These are phyloP conservation scores for Leccinellum albellum DNA, from an alignment of 768 basidiomycete genomes.

Conservation along the genomic window DNA sequence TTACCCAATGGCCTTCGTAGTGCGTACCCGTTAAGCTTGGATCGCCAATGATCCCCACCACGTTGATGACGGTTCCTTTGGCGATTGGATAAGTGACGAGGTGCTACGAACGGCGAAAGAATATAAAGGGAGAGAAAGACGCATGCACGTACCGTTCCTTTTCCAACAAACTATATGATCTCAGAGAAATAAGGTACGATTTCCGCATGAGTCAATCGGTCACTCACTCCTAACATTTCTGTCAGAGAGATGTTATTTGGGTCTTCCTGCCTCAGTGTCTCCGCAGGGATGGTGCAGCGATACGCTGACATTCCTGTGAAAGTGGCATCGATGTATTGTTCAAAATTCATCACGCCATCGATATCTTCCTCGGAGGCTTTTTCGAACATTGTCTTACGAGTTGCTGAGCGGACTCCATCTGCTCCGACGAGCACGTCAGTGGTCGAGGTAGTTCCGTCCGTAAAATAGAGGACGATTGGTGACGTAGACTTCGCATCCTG, in stretches of 20 bases:
- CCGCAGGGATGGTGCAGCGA: slow-evolving; percentile 34
- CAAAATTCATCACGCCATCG: background rate
- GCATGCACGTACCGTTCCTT: slow-evolving; percentile 1
- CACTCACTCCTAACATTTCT: slow-evolving; percentile 20
- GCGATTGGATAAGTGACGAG: slow-evolving; percentile 39
- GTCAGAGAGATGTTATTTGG: slow-evolving; percentile 25
- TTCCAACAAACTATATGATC: slow-evolving; percentile 12
- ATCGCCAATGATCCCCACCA: slow-evolving; percentile 31
- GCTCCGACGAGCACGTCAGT: slow-evolving; percentile 45
- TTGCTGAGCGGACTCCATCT: slow-evolving; percentile 38
- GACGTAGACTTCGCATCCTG: slow-evolving; percentile 27
- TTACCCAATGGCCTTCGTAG: slow-evolving; percentile 32
- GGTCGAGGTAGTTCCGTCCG: slow-evolving; percentile 17
- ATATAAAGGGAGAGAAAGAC: background rate
- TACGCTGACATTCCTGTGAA: slow-evolving; percentile 44
- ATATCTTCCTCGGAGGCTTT: slow-evolving; percentile 1
- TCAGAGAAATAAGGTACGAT: slow-evolving; percentile 5
- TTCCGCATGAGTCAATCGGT: background rate
- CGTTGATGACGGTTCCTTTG: slow-evolving; percentile 34
- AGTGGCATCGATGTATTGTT: slow-evolving; percentile 23
- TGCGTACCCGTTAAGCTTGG: slow-evolving; percentile 26
- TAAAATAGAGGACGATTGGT: slow-evolving; percentile 8
- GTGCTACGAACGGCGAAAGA: slow-evolving; percentile 27
- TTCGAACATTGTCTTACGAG: slow-evolving; percentile 25
- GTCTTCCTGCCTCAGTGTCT: slow-evolving; percentile 23